phyloP scores from a whole-genome alignment of 108 stramenopile genomes.

The Cyclotella kingstonii region DNA sequence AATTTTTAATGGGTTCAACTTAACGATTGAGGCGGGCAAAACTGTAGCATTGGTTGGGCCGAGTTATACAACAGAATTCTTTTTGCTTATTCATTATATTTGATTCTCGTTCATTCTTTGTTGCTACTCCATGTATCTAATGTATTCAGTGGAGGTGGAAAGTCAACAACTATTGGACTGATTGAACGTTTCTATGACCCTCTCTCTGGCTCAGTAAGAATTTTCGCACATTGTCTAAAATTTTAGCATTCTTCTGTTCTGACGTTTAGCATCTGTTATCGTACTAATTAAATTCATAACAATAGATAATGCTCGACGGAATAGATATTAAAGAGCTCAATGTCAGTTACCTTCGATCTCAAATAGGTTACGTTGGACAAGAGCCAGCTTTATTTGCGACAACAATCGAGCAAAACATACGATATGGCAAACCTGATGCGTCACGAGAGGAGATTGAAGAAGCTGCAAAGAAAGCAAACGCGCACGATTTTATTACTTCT shows the following conservation, averaged over 20 bases:
- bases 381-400: slow-evolving; percentile 92
- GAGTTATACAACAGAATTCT: slow-evolving; percentile 68
- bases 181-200: slow-evolving; percentile 95
- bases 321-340: slow-evolving; percentile 80
- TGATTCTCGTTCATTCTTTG: slow-evolving; percentile 16
- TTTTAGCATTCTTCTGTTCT: too few species aligned
- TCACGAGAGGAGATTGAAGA: slow-evolving; percentile 69
- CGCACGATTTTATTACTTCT: slow-evolving; percentile 78
- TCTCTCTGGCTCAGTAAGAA: slow-evolving; percentile 51
- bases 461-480: slow-evolving; percentile 89
- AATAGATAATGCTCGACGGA: slow-evolving; percentile 67
- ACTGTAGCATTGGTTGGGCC: slow-evolving; percentile 73
- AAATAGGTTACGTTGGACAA: slow-evolving; percentile 92
- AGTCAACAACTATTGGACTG: slow-evolving; percentile 70
- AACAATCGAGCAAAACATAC: slow-evolving; percentile 88
- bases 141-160: slow-evolving; percentile 61
- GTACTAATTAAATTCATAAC: not conserved
- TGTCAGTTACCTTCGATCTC: slow-evolving; percentile 65
- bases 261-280: not conserved
- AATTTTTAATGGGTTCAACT: slow-evolving; percentile 57
- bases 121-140: not conserved
- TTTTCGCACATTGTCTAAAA: not conserved
- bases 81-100: slow-evolving; percentile 39
- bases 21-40: slow-evolving; percentile 55
- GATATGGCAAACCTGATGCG: slow-evolving; percentile 69